Conservation (phyloP, 352 stramenopile species). For the Labyrinthula sp. region DNA sequence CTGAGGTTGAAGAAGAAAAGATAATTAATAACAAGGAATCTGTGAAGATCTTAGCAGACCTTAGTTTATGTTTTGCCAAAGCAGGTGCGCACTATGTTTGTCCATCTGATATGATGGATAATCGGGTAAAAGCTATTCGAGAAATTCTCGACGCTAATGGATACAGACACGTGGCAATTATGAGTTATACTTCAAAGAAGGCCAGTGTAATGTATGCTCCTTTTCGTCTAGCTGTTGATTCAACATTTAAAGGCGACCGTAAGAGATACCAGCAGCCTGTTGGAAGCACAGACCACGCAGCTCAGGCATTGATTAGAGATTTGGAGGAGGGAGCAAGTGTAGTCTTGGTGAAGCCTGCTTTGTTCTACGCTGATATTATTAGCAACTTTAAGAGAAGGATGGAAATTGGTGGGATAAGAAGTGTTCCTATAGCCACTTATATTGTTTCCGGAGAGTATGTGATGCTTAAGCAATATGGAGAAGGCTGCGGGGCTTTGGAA, state of each 20-base stretch:
- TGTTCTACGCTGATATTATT: slow-evolving; percentile 66
- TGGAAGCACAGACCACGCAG: slow-evolving; percentile 52
- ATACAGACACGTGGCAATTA: slow-evolving; percentile 62
- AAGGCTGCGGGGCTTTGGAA: slow-evolving; percentile 52
- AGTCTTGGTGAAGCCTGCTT: slow-evolving; percentile 62
- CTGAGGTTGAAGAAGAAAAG: slow-evolving; percentile 46
- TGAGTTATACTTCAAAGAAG: slow-evolving; percentile 71
- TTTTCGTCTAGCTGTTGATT: slow-evolving; percentile 63
- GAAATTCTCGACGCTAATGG: slow-evolving; percentile 44
- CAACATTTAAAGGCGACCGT: slow-evolving; percentile 57
- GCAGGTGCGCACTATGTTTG: slow-evolving; percentile 62
- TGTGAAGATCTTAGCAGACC: slow-evolving; percentile 45
- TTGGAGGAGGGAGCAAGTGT: slow-evolving; percentile 54
- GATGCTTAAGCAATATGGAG: slow-evolving; percentile 63
- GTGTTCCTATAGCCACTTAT: slow-evolving; percentile 59
- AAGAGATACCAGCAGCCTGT: slow-evolving; percentile 65
- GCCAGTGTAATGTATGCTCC: slow-evolving; percentile 64
- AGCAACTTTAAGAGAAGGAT: slow-evolving; percentile 47
- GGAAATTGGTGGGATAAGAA: too few species aligned
- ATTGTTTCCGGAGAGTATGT: slow-evolving; percentile 68
- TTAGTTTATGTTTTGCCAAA: slow-evolving; percentile 50
- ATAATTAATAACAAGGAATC: slow-evolving; percentile 52
- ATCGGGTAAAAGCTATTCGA: slow-evolving; percentile 52
- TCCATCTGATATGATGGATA: slow-evolving; percentile 70
- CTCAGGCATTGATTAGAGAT: slow-evolving; percentile 51